phyloP scores from a whole-genome alignment of 805 yeast species.

The Wickerhamomyces mucosus region DNA sequence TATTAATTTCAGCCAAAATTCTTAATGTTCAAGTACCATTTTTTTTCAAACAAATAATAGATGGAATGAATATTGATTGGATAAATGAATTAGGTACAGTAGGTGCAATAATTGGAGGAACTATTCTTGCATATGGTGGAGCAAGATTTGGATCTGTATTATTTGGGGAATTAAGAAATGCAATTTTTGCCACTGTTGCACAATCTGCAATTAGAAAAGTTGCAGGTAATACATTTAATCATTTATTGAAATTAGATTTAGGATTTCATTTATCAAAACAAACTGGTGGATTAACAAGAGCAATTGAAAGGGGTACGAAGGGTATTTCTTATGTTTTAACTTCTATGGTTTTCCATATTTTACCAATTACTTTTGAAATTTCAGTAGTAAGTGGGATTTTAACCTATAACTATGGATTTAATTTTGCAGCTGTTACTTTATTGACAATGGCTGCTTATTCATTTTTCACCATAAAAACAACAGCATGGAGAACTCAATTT shows the following conservation, averaged over 20 bases:
- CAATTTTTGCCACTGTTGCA: conserved; percentile 91
- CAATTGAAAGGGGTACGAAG: conserved; percentile 95
- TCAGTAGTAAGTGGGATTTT: conserved; percentile 87
- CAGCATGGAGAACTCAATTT: conserved; percentile 94
- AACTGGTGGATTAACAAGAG: conserved; percentile 93
- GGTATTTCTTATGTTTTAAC: conserved; percentile 89
- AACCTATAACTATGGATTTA: conserved; percentile 83
- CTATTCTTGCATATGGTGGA: conserved; percentile 80
- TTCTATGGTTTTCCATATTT: conserved; percentile 96
- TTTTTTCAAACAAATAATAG: conserved; percentile 81
- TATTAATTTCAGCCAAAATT: conserved; percentile 73
- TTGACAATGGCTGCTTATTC: conserved; percentile 86
- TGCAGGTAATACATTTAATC: conserved; percentile 79
- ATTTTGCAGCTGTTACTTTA: conserved; percentile 84
- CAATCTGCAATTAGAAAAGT: conserved; percentile 89
- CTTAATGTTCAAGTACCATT: conserved; percentile 95
- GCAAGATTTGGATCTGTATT: conserved; percentile 92
- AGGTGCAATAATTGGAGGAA: conserved; percentile 55
- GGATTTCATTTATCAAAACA: conserved; percentile 86
- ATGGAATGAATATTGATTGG: conserved; percentile 92
- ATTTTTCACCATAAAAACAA: conserved; percentile 78
- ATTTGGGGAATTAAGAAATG: conserved; percentile 91
- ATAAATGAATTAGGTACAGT: conserved; percentile 49
- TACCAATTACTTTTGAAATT: conserved; percentile 89
- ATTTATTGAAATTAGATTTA: conserved; percentile 73